phyloP scores from a whole-genome alignment of 1,139 yeast genomes.

The Taphrina betulina region DNA sequence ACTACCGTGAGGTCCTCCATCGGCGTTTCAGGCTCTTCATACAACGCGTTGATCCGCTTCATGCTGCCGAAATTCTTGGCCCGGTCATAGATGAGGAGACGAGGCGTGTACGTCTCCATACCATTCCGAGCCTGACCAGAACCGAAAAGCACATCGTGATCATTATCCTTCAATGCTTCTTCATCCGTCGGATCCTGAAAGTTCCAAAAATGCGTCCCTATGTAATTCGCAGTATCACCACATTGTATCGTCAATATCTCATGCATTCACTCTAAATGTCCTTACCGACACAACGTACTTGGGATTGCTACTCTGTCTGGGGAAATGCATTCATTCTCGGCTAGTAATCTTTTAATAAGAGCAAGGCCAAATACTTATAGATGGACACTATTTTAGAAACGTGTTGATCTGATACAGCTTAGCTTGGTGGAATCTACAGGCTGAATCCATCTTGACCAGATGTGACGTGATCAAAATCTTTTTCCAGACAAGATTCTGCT shows the following conservation, averaged over 20 bases:
- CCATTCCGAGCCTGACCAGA: constrained; percentile 47
- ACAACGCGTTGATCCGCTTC: constrained; percentile 40
- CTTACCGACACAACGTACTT: too few relatives aligned
- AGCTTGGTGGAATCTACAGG: too few relatives aligned
- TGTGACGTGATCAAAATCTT: too few relatives aligned
- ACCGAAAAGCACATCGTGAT: constrained; percentile 52
- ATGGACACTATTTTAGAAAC: too few relatives aligned
- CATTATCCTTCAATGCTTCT: constrained; percentile 47
- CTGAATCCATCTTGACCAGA: too few relatives aligned
- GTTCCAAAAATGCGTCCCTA: constrained; percentile 76
- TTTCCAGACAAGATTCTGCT: too few relatives aligned
- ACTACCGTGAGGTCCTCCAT: constrained; percentile 41
- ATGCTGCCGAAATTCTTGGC: constrained; percentile 44
- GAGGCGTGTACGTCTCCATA: constrained; percentile 67
- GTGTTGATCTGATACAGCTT: too few relatives aligned
- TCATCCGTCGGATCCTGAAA: constrained; percentile 63
- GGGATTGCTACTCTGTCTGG: too few relatives aligned
- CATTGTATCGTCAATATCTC: constrained; percentile 70
- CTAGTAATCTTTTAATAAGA: too few relatives aligned
- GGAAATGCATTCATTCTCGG: too few relatives aligned
- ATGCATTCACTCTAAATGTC: constrained; percentile 50
- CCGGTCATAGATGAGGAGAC: constrained; percentile 72
- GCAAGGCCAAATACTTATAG: too few relatives aligned
- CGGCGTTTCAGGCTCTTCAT: constrained; percentile 35
- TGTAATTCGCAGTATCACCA: constrained; percentile 71